Evolutionary conservation across 148 eudicot genomes (phyloP), one percentile per base, ranked within the genome.

Genomic region (Silene conica): DNA sequence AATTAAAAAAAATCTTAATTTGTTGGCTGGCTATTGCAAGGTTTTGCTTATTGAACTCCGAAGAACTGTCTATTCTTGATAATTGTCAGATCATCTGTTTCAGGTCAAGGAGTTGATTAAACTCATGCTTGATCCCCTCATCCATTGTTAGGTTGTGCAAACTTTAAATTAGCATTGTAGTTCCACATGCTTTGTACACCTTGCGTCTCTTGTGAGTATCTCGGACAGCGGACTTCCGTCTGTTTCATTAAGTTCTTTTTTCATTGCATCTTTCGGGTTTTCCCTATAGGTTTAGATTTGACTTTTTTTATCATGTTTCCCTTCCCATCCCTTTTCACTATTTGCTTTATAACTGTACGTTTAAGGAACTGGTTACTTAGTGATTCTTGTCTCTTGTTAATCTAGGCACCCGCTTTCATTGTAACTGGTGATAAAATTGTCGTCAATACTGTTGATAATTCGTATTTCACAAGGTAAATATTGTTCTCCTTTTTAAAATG

Each of bases 381-480:
- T 46, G 46, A 28, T 73, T 57, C 62, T 38, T 16, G 22, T 61
- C 9, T 48, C 57, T 43, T 45, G 23, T 70, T 15, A 65, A 71
- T 70, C 50, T 78, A 92, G 97, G 97, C 89, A 34, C 92, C 97
- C 4, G 82, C 92, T 76, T 89, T 88, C 83, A 82, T 92, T 54
- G 69, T 86, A 60, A 57, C 82, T 15, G 97, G 96, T 70, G 89
- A 92, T 76, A 82, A 79, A 73, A 65, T 92, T 60, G 79, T 90
- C 64, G 61, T 92, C 76, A 89, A 82, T 79, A 90, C 97, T 23
- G 74, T 67, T 5, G 96, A 92, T 72, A 83, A 88, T 78, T 83
- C 92, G 7, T 92, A 92, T 73, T 70, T 87, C 31, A 87, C 92
- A 80, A 92, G 91, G 97, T 92, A 71, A 80, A 52, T 50, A 10